These are phyloP conservation scores for Mollisiaceae sp. DNA, from an alignment of 2,329 filamentous ascomycete species.

Conservation along the genomic window DNA sequence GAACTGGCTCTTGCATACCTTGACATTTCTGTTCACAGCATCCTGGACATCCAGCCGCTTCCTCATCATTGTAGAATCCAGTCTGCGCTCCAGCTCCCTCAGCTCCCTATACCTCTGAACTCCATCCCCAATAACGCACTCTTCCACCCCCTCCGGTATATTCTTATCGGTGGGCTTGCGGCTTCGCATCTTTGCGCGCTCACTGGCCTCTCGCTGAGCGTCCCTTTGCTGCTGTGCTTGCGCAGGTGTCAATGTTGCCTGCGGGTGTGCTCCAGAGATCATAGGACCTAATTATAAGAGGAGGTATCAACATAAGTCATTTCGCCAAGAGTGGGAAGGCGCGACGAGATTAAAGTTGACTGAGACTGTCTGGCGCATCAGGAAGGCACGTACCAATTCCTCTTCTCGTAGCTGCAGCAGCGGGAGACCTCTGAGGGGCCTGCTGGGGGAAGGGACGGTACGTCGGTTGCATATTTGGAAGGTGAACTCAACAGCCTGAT, in stretches of 20 bases:
- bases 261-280: slow-evolving; percentile 39
- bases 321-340: slow-evolving; percentile 12
- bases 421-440: slow-evolving; percentile 38
- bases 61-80: slow-evolving; percentile 92
- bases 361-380: slow-evolving; percentile 30
- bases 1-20: slow-evolving; percentile 51
- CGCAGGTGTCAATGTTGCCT: slow-evolving; percentile 55
- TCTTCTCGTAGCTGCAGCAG: slow-evolving; percentile 38
- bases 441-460: slow-evolving; percentile 39
- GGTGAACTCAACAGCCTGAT: neutral
- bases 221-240: slow-evolving; percentile 59
- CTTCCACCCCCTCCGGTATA: slow-evolving; percentile 87
- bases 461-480: slow-evolving; percentile 38
- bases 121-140: slow-evolving; percentile 80
- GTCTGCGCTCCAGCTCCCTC: slow-evolving; percentile 82
- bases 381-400: slow-evolving; percentile 43
- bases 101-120: slow-evolving; percentile 82
- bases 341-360: slow-evolving; percentile 15
- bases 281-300: slow-evolving; percentile 38
- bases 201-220: slow-evolving; percentile 62
- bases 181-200: slow-evolving; percentile 78
- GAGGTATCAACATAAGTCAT: slow-evolving; percentile 4
- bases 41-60: slow-evolving; percentile 93
- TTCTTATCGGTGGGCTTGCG: slow-evolving; percentile 94
- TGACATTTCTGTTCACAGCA: slow-evolving; percentile 73